phyloP scores from a whole-genome alignment of 2,329 filamentous ascomycete genomes.

The Botrytis fabae region DNA sequence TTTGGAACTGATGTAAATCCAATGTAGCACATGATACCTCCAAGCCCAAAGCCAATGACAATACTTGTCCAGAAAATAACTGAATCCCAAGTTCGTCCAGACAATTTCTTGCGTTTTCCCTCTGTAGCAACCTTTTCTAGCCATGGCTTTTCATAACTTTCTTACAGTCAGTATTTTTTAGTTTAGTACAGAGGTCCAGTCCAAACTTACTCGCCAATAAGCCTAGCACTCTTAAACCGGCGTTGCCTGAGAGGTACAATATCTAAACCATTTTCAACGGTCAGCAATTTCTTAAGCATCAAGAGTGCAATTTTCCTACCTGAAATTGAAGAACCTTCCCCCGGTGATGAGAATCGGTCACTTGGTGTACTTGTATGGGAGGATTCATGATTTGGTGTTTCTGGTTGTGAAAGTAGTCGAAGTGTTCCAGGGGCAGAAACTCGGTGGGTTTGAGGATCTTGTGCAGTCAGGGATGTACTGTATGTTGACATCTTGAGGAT shows the following conservation, averaged over 20 bases:
- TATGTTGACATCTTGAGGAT: slow-evolving; percentile 12
- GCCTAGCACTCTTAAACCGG: slow-evolving; percentile 28
- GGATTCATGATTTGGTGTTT: slow-evolving; percentile 11
- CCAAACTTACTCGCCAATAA: slow-evolving; percentile 25
- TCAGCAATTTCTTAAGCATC: neutral
- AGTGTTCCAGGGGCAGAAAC: slow-evolving; percentile 4
- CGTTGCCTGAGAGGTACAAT: slow-evolving; percentile 18
- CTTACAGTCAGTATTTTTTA: neutral
- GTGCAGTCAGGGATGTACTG: slow-evolving; percentile 8
- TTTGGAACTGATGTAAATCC: slow-evolving; percentile 21
- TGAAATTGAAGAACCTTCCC: slow-evolving; percentile 16
- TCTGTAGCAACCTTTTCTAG: slow-evolving; percentile 11
- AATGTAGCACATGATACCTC: slow-evolving; percentile 25
- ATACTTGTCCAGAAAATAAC: slow-evolving; percentile 24
- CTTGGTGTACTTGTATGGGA: slow-evolving; percentile 9
- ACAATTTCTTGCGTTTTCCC: slow-evolving; percentile 24
- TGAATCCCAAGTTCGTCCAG: slow-evolving; percentile 23
- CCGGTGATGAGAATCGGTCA: slow-evolving; percentile 12
- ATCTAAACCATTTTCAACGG: neutral
- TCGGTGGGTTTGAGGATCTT: slow-evolving; percentile 14
- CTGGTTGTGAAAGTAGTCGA: slow-evolving; percentile 14
- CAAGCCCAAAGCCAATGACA: slow-evolving; percentile 23
- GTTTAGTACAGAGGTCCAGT: neutral
- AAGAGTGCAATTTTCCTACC: neutral
- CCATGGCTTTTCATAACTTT: slow-evolving; percentile 31